A percentile compares a stretch with the other conserved stretches of the same genome.
Conservation (phyloP, 257 asterid genomes). For the Handroanthus guayacan region DNA sequence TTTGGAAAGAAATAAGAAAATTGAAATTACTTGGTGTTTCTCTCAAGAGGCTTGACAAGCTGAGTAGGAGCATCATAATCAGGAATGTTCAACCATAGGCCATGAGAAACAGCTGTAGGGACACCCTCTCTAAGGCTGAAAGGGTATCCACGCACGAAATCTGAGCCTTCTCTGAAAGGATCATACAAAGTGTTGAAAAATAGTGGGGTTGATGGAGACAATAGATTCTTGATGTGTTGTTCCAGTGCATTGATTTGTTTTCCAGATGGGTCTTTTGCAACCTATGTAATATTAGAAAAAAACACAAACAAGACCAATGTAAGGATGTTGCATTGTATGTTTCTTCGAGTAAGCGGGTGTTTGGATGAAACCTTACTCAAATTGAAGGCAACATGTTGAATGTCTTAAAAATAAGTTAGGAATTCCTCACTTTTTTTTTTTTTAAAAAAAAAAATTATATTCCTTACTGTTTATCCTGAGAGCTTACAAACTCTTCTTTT, state of each 20-base stretch:
- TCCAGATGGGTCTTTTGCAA: conserved; percentile 86
- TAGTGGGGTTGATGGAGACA: conserved; percentile 82
- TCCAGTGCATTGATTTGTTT: conserved; percentile 72
- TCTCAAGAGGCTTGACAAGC: conserved; percentile 90
- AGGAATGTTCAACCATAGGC: conserved; percentile 94
- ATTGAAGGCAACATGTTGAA: no score
- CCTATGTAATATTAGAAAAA: conserved; percentile 47
- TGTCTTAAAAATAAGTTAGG: no score
- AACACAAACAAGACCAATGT: neutral
- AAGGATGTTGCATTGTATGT: no score
- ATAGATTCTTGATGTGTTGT: conserved; percentile 84
- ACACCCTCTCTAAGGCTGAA: conserved; percentile 92
- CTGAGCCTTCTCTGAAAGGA: conserved; percentile 81
- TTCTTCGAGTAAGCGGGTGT: no score
- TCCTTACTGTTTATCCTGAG: no score
- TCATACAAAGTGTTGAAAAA: conserved; percentile 94
- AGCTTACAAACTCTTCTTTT: no score
- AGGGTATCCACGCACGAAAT: conserved; percentile 93
- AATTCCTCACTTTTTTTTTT: no score
- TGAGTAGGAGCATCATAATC: conserved; percentile 99
- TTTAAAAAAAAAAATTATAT: no score
- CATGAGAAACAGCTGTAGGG: conserved; percentile 89
- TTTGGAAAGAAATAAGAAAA: neutral
- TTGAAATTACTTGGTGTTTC: conserved; percentile 63
- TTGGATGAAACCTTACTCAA: no score